Conservation (phyloP, 2,329 filamentous ascomycete genomes). For the Ophiostoma triangulosporum region DNA sequence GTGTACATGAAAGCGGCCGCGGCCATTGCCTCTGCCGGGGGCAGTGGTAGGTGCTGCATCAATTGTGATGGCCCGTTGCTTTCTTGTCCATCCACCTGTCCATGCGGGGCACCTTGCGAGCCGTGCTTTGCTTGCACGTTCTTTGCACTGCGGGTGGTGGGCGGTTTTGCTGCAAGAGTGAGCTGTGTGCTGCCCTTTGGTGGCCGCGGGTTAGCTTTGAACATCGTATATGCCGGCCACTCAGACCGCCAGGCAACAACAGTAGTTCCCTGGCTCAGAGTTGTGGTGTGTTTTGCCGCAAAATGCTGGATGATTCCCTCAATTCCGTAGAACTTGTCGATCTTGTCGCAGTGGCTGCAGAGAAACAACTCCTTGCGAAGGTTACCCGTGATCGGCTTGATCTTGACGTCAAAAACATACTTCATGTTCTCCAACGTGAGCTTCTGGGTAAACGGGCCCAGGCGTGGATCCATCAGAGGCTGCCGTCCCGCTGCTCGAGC, state of each 20-base stretch:
- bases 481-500: conserved; percentile 31
- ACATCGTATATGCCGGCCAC: conserved; percentile 66
- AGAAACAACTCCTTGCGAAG: conserved; percentile 61
- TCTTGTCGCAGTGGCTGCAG: conserved; percentile 54
- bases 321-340: conserved; percentile 57
- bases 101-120: not conserved
- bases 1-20: no score
- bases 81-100: conserved; percentile 25
- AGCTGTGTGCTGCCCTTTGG: conserved; percentile 16
- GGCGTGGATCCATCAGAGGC: conserved; percentile 32
- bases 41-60: not conserved
- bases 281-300: conserved; percentile 64
- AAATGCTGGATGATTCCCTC: conserved; percentile 74
- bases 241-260: conserved; percentile 70
- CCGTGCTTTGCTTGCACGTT: not conserved
- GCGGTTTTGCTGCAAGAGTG: not conserved
- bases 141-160: not conserved
- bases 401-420: conserved; percentile 66
- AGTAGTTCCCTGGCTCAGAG: conserved; percentile 55
- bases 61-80: not conserved
- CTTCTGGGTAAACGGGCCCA: conserved; percentile 43
- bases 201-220: conserved; percentile 45
- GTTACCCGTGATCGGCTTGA: conserved; percentile 54
- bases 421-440: conserved; percentile 76
- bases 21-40: not conserved